phyloP scores from a whole-genome alignment of 306 rosid species.

The Fagus sylvatica region DNA sequence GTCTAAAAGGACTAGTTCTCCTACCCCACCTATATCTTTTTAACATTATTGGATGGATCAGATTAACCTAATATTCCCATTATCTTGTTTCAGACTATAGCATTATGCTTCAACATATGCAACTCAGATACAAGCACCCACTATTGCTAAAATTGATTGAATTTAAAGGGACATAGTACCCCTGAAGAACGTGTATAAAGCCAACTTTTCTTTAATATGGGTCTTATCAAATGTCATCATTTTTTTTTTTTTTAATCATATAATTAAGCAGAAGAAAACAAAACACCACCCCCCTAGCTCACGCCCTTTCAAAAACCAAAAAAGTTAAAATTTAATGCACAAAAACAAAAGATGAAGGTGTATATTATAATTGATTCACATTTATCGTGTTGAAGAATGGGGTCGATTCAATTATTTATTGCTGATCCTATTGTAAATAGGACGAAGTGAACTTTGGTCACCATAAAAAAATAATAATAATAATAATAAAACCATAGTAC shows the following conservation, averaged over 20 bases:
- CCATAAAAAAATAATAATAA: constrained; percentile 1
- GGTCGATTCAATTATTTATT: background rate
- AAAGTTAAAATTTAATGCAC: no score
- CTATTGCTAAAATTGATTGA: background rate
- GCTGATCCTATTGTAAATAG: background rate
- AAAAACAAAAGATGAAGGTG: background rate
- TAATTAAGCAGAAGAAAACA: background rate
- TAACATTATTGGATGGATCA: constrained; percentile 16
- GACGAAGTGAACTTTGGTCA: background rate
- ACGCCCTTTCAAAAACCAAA: background rate
- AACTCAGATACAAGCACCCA: background rate
- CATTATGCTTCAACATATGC: background rate
- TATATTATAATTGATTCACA: no score
- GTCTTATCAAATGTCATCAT: background rate
- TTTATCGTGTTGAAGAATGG: no score
- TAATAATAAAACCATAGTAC: no score
- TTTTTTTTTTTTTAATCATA: no score
- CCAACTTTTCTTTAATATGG: background rate
- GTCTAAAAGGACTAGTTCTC: constrained; percentile 32
- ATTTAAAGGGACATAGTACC: no score
- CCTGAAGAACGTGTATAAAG: background rate
- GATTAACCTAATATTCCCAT: constrained; percentile 32
- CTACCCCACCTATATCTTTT: constrained; percentile 31
- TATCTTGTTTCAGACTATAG: background rate
- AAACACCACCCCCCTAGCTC: background rate